Conservation (phyloP, 208 protist genomes). For the Crithidia sp. region DNA sequence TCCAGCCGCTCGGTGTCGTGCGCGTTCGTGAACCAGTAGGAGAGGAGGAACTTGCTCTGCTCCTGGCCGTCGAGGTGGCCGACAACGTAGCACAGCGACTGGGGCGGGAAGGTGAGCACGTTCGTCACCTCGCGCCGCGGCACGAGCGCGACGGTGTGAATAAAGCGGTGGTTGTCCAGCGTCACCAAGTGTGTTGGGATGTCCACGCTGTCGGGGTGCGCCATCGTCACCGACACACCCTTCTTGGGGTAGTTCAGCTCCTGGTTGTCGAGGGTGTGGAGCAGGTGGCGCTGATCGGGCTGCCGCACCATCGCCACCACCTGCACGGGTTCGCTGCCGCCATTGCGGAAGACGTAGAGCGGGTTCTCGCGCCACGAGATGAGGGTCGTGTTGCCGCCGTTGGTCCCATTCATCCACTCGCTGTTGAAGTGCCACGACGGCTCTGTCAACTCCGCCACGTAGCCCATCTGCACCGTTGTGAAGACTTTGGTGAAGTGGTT, state of each 20-base stretch:
- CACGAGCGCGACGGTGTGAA: conserved; percentile 64
- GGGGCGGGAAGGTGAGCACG: conserved; percentile 68
- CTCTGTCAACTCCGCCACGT: conserved; percentile 37
- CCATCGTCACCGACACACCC: conserved; percentile 55
- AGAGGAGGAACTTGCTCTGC: conserved; percentile 82
- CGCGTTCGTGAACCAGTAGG: conserved; percentile 63
- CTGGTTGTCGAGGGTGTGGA: conserved; percentile 61
- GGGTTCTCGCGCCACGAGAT: conserved; percentile 78
- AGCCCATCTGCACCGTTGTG: conserved; percentile 49
- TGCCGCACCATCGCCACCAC: conserved; percentile 76
- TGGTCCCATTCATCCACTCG: conserved; percentile 70
- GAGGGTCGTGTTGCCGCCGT: conserved; percentile 65
- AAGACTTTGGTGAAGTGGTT: conserved; percentile 56
- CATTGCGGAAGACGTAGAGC: conserved; percentile 60
- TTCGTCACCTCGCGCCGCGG: conserved; percentile 72
- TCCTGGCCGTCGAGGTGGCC: conserved; percentile 64
- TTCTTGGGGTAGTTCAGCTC: conserved; percentile 77
- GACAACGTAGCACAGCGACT: conserved; percentile 81
- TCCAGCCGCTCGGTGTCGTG: conserved; percentile 44
- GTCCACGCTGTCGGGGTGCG: conserved; percentile 34
- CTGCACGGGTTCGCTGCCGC: conserved; percentile 48
- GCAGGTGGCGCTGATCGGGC: conserved; percentile 76
- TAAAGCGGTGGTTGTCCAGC: conserved; percentile 74
- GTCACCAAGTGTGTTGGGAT: conserved; percentile 83
- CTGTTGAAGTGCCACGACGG: conserved; percentile 71